Percentiles rank a stretch among this genome's conserved stretches.
These are phyloP conservation scores for Sphagnurus paluster DNA, from an alignment of 1,284 basidiomycete genomes.

Conservation along the genomic window DNA sequence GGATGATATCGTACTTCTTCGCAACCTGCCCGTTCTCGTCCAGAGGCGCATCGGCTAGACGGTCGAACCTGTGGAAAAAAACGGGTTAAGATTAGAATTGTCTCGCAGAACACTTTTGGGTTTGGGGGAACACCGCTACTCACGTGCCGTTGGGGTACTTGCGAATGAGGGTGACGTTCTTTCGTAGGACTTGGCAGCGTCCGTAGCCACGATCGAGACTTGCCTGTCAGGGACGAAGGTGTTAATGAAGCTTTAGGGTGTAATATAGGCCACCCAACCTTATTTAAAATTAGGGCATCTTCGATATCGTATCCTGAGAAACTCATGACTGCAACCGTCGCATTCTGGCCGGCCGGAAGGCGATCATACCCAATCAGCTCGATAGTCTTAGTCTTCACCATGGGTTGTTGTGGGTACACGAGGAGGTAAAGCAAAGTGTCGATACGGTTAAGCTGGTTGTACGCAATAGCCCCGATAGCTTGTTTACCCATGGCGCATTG, in stretches of 20 bases:
- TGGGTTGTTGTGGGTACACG: conserved; percentile 99
- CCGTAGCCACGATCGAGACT: conserved; percentile 97
- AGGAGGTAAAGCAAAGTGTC: conserved; percentile 98
- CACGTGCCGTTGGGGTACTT: conserved; percentile 98
- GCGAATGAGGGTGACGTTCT: conserved; percentile 91
- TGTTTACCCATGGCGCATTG: conserved; percentile 99
- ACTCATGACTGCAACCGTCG: conserved; percentile 98
- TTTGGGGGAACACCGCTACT: conserved; percentile 35
- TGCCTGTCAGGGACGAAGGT: conserved; percentile 52
- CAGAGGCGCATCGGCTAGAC: conserved; percentile 88
- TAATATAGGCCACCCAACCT: conserved; percentile 43
- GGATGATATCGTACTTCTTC: conserved; percentile 89
- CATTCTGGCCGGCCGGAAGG: conserved; percentile 97
- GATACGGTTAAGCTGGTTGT: conserved; percentile 97
- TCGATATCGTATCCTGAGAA: conserved; percentile 99
- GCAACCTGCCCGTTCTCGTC: conserved; percentile 79
- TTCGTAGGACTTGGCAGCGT: conserved; percentile 95
- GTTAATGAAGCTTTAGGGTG: conserved; percentile 15
- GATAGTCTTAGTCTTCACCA: conserved; percentile 99
- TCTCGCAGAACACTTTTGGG: not conserved
- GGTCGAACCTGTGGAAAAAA: conserved; percentile 76
- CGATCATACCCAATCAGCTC: conserved; percentile 97
- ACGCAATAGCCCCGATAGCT: conserved; percentile 98
- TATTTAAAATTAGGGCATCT: conserved; percentile 97
- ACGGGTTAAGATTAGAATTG: conserved; percentile 4